A percentile compares a stretch with the other conserved stretches of the same genome.
phyloP scores from a whole-genome alignment of 352 stramenopile genomes.

The Globisporangium solare region DNA sequence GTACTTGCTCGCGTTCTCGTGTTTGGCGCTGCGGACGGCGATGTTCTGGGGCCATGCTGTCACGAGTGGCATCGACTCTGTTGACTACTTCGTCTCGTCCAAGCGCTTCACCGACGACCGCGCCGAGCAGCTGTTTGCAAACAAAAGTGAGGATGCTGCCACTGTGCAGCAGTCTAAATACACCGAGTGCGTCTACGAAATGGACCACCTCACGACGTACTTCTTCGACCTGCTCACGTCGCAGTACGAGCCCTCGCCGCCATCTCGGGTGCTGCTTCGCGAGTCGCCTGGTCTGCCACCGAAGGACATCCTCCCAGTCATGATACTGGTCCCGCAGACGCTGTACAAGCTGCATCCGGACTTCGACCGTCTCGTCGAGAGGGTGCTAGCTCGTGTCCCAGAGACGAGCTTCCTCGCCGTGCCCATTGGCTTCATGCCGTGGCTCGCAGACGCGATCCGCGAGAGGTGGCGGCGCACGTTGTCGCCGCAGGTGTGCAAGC shows the following conservation, averaged over 20 bases:
- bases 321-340: slow-evolving; percentile 61
- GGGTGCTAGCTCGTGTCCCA: slow-evolving; percentile 21
- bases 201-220: slow-evolving; percentile 45
- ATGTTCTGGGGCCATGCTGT: slow-evolving; percentile 63
- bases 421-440: slow-evolving; percentile 18
- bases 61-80: slow-evolving; percentile 40
- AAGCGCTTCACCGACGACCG: slow-evolving; percentile 26
- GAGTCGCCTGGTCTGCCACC: slow-evolving; percentile 14
- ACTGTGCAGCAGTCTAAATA: slow-evolving; percentile 22
- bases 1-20: slow-evolving; percentile 58
- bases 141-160: neutral
- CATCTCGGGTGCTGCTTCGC: neutral
- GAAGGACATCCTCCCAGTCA: slow-evolving; percentile 10
- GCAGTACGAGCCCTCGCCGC: too few species aligned
- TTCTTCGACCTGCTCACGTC: slow-evolving; percentile 22
- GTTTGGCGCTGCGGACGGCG: slow-evolving; percentile 34
- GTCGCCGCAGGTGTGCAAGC: slow-evolving; percentile 15
- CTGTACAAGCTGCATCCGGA: slow-evolving; percentile 70
- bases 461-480: slow-evolving; percentile 24
- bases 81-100: slow-evolving; percentile 68
- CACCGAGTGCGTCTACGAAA: slow-evolving; percentile 51
- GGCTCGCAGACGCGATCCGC: slow-evolving; percentile 25
- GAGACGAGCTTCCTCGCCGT: slow-evolving; percentile 35
- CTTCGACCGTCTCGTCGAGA: slow-evolving; percentile 45
- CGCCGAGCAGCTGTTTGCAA: too few species aligned